Evolutionary conservation across 164 flowering plant species (phyloP), one percentile per base, ranked within the genome.

Genomic region (Dillenia turbinata): DNA sequence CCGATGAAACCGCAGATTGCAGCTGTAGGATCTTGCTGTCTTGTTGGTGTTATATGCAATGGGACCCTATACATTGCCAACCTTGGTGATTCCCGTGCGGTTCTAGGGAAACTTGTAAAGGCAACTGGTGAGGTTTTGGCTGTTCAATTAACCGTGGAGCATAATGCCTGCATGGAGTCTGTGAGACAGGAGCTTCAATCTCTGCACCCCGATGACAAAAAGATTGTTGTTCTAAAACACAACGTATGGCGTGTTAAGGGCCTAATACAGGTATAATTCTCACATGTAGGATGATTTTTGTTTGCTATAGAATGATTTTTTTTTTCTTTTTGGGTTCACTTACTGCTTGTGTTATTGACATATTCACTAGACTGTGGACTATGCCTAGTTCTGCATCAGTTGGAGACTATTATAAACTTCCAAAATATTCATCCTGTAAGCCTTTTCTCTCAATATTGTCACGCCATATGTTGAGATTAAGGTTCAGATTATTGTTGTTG

Each of bases 231-330:
- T 69, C 68, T 87, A 56, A 89, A 85, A 73, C 93, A 89, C 68
- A 87, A 85, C 47, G 96, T 89, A 47, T 89, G 96, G 96, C 88
- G 93, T 44, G 89, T 89, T 8, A 89, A 89, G 75, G 96, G 96
- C 61, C 79, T 87, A 50, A 89, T 87, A 57, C 96, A 87, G 90
- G 93, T 87, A 74, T 49, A 47, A 64, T 12, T 60, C 12, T 63
- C 47, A 43, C 45, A 43, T 47, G 16, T 22, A 15, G 44, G 22
- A 52, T 4, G 52, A 44, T 45, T 47, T 15, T n/a, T 17, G 40
- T 40, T 67, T 50, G 17, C 17, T 33, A 12, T 51, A 22, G 49
- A 56, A 50, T 12, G 26, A 16, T 49, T 9, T 57, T 56, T n/a
- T n/a, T n/a, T 47, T 13, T 26, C 17, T 55, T 12, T 5, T 15